Evolutionary conservation across 108 stramenopile genomes (phyloP).

Genomic region (Nannochloropsis salina): DNA sequence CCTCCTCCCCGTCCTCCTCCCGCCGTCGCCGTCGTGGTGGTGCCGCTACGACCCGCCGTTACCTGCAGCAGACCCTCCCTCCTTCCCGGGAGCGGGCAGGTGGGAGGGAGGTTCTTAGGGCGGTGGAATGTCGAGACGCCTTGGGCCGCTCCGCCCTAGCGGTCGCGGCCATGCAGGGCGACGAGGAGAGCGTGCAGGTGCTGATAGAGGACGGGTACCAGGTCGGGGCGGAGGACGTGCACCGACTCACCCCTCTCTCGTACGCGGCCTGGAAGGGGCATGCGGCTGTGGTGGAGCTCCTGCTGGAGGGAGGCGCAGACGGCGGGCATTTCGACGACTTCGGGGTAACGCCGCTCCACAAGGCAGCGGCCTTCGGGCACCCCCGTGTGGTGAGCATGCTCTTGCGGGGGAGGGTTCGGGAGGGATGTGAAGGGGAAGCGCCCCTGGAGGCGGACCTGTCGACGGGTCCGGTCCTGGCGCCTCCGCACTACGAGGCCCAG

Average conservation of each 20-base stretch:
- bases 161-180: background rate
- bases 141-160: background rate
- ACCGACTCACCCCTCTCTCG: conserved; percentile 8
- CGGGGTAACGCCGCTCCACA: background rate
- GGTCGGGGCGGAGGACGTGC: background rate
- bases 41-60: background rate
- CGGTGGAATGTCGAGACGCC: conserved; percentile 9
- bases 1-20: background rate
- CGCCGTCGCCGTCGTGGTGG: background rate
- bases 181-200: background rate
- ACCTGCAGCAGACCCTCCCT: conserved; percentile 6
- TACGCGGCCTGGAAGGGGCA: background rate
- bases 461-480: background rate
- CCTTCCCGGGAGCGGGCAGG: background rate
- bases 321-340: background rate
- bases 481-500: background rate
- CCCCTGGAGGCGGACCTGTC: background rate
- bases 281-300: background rate
- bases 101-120: background rate
- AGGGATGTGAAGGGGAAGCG: background rate
- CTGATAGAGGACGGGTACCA: background rate
- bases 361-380: conserved; percentile 2
- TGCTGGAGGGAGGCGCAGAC: background rate
- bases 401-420: background rate
- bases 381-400: background rate